Conservation (phyloP, 2,329 filamentous ascomycete species). For the Periconia sp. region DNA sequence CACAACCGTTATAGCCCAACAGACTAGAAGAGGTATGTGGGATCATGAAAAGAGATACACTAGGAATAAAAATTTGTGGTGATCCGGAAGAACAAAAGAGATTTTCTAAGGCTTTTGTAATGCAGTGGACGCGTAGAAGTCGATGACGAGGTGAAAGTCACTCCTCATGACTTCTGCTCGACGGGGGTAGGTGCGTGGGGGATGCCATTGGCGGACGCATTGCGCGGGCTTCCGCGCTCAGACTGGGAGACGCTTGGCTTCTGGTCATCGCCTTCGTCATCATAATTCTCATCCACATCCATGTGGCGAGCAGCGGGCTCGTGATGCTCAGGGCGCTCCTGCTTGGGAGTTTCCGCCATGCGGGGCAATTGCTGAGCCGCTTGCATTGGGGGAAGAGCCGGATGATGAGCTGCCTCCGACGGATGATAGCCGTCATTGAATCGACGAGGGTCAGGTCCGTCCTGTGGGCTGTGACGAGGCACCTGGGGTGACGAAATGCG, state of each 20-base stretch:
- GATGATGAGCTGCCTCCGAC: constrained; percentile 89
- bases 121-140: too few relatives aligned
- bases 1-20: too few relatives aligned
- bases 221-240: constrained; percentile 53
- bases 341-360: constrained; percentile 57
- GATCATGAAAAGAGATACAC: too few relatives aligned
- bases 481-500: constrained; percentile 61
- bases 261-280: constrained; percentile 90
- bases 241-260: constrained; percentile 55
- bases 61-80: too few relatives aligned
- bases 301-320: constrained; percentile 93
- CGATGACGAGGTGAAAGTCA: neutral
- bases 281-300: constrained; percentile 97
- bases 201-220: constrained; percentile 39
- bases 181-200: constrained; percentile 41
- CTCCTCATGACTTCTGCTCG: constrained; percentile 46
- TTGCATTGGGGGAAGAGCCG: constrained; percentile 61
- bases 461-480: constrained; percentile 77
- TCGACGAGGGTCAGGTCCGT: constrained; percentile 66
- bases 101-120: too few relatives aligned
- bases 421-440: constrained; percentile 84
- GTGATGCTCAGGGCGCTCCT: constrained; percentile 57
- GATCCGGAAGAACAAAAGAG: too few relatives aligned
- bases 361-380: constrained; percentile 58
- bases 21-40: too few relatives aligned